These are phyloP conservation scores for Linderniella brevidens DNA, from an alignment of 257 asterid species.

Conservation along the genomic window DNA sequence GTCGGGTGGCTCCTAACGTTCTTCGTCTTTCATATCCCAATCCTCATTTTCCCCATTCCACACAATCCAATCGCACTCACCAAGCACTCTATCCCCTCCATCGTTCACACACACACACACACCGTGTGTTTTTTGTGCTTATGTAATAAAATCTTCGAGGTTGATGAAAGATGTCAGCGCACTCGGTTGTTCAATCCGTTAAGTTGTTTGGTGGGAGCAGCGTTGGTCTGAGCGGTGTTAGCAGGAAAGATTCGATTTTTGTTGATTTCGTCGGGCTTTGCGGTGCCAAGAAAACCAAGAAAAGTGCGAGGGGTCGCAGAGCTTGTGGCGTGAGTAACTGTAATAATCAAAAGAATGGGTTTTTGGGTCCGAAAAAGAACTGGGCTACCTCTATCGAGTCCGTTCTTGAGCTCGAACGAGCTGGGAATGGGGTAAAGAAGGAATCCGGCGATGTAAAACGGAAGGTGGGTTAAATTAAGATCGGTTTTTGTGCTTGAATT, in stretches of 20 bases:
- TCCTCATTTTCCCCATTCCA: conserved; percentile 37
- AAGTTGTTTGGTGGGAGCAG: conserved; percentile 26
- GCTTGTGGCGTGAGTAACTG: conserved; percentile 14
- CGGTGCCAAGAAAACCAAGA: conserved; percentile 21
- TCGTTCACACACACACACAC: not conserved
- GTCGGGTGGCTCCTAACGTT: conserved; percentile 12
- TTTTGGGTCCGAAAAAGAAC: conserved; percentile 13
- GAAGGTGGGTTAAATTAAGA: conserved; percentile 19
- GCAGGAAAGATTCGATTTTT: conserved; percentile 23
- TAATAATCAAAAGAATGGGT: conserved; percentile 18
- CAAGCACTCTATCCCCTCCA: conserved; percentile 1
- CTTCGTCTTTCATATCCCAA: conserved; percentile 23
- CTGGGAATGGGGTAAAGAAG: conserved; percentile 9
- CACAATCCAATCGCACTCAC: conserved; percentile 14
- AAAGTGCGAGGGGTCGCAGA: conserved; percentile 20
- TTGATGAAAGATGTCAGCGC: conserved; percentile 32
- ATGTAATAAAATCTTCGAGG: conserved; percentile 1
- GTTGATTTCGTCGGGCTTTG: conserved; percentile 38
- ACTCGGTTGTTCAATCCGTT: conserved; percentile 40
- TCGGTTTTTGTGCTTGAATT: not conserved
- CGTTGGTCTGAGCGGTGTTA: conserved; percentile 7
- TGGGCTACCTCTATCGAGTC: conserved; percentile 31
- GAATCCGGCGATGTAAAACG: conserved; percentile 23
- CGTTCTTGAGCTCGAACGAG: conserved; percentile 39
- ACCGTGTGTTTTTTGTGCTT: not conserved